Evolutionary conservation across 2,329 filamentous ascomycete genomes (phyloP).

Genomic region (Chaetomium sp.): DNA sequence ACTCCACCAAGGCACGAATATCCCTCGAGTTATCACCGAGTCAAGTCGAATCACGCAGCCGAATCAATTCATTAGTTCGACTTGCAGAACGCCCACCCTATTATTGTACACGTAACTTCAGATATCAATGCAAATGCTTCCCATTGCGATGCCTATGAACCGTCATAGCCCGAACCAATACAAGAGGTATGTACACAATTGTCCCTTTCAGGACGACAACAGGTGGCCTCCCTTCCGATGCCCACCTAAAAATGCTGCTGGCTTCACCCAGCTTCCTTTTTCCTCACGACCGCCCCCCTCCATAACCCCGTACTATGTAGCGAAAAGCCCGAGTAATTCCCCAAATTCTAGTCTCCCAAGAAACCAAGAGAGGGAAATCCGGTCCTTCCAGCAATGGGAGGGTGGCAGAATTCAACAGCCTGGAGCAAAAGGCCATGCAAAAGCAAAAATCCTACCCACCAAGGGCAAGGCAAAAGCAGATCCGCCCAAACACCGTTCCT

Average conservation of each 20-base stretch:
- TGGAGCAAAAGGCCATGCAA: slow-evolving; percentile 9
- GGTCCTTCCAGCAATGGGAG: slow-evolving; percentile 9
- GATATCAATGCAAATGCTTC: slow-evolving; percentile 16
- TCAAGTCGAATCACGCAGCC: too few relatives aligned
- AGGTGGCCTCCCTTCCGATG: not conserved
- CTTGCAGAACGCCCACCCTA: too few relatives aligned
- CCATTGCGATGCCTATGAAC: slow-evolving; percentile 19
- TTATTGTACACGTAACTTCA: not conserved
- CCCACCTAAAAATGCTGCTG: not conserved
- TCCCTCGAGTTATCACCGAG: too few relatives aligned
- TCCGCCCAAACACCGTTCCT: slow-evolving; percentile 12
- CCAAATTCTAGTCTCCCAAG: not conserved
- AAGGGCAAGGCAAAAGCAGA: slow-evolving; percentile 7
- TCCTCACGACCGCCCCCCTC: not conserved
- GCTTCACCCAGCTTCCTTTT: slow-evolving; percentile 4
- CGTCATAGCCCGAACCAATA: slow-evolving; percentile 12
- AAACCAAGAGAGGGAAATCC: not conserved
- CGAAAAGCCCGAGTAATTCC: not conserved
- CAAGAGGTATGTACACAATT: slow-evolving; percentile 17
- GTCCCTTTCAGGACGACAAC: not conserved
- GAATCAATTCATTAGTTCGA: too few relatives aligned
- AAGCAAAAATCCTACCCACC: slow-evolving; percentile 7
- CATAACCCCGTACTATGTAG: slow-evolving; percentile 4
- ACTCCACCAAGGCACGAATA: too few relatives aligned
- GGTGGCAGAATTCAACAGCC: slow-evolving; percentile 6